phyloP scores from a whole-genome alignment of 73 alveolate species.

The Effrenium voratum region DNA sequence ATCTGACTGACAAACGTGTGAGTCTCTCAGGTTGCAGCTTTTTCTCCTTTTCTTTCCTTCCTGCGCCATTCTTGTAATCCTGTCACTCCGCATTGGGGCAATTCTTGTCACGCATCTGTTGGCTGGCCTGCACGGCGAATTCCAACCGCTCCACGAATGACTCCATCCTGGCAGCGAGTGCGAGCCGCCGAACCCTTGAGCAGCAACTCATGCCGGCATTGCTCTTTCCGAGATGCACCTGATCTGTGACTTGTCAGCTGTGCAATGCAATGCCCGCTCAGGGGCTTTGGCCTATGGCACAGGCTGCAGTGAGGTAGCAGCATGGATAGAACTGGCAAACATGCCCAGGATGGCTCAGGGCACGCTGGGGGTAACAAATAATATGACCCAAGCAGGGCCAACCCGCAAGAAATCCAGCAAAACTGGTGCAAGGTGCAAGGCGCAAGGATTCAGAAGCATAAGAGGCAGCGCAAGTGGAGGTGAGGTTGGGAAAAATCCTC shows the following conservation, averaged over 20 bases:
- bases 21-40: slow-evolving; percentile 16
- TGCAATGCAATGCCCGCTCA: not conserved
- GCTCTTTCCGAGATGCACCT: slow-evolving; percentile 73
- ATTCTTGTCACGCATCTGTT: not conserved
- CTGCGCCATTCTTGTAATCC: slow-evolving; percentile 84
- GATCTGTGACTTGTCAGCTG: not conserved
- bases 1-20: too few relatives aligned
- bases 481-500: too few relatives aligned
- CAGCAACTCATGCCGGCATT: not conserved
- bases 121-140: slow-evolving; percentile 65
- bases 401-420: too few relatives aligned
- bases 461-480: too few relatives aligned
- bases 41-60: slow-evolving; percentile 50
- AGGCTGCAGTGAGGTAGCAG: slow-evolving; percentile 92
- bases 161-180: slow-evolving; percentile 70
- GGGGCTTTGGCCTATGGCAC: slow-evolving; percentile 56
- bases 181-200: not conserved
- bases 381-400: too few relatives aligned
- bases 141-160: slow-evolving; percentile 76
- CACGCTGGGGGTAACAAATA: too few relatives aligned
- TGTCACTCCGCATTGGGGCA: not conserved
- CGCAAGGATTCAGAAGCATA: too few relatives aligned
- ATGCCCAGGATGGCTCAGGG: too few relatives aligned
- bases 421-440: too few relatives aligned
- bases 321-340: slow-evolving; percentile 74